Evolutionary conservation across 352 stramenopile genomes (phyloP).

Genomic region (Phytophthora podocarpi): DNA sequence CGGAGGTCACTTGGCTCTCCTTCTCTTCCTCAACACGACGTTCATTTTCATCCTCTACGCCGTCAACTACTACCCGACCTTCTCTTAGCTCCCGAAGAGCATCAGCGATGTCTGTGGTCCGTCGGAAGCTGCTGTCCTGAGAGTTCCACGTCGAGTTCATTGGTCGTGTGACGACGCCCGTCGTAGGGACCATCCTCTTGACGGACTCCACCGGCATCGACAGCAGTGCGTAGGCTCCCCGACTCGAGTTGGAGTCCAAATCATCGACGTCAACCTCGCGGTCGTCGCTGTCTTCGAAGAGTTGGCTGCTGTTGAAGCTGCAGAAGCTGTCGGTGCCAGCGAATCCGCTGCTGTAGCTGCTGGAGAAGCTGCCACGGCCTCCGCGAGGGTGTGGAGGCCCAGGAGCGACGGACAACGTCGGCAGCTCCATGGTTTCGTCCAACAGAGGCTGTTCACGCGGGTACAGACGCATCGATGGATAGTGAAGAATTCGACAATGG

Average conservation of each 20-base stretch:
- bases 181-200: conserved; percentile 19
- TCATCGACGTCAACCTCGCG: conserved; percentile 32
- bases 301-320: conserved; percentile 33
- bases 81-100: conserved; percentile 28
- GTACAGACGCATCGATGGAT: conserved; percentile 18
- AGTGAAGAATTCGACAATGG: conserved; percentile 17
- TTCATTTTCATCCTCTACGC: conserved; percentile 14
- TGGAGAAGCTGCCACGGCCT: conserved; percentile 33
- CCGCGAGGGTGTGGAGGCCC: conserved; percentile 24
- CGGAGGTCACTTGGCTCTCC: neutral
- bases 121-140: conserved; percentile 12
- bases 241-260: conserved; percentile 24
- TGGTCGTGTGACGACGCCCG: conserved; percentile 14
- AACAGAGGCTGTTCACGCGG: conserved; percentile 15
- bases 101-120: conserved; percentile 21
- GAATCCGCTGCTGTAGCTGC: conserved; percentile 32
- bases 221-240: conserved; percentile 30
- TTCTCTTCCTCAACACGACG: too few species aligned
- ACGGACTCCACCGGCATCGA: conserved; percentile 28
- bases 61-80: conserved; percentile 8
- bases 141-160: conserved; percentile 7
- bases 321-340: conserved; percentile 30
- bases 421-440: conserved; percentile 35
- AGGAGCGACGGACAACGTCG: conserved; percentile 17
- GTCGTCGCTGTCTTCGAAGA: conserved; percentile 29